phyloP scores from a whole-genome alignment of 2,329 filamentous ascomycete genomes.

The Pyrenochaeta sp. region DNA sequence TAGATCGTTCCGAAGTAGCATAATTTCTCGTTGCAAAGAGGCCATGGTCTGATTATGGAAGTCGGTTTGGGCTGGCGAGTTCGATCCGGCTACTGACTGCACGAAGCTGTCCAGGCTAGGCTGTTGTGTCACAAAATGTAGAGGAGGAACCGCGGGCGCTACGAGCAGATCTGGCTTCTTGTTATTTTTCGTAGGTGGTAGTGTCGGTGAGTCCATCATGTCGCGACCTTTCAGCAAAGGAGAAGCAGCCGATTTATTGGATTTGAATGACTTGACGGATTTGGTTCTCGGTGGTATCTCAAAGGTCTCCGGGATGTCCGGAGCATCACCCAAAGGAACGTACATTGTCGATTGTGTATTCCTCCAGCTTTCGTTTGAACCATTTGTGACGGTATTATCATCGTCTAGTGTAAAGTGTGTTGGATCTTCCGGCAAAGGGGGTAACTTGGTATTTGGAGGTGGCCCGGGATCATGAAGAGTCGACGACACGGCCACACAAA shows the following conservation, averaged over 20 bases:
- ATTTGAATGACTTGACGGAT: slow-evolving; percentile 54
- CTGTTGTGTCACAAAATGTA: slow-evolving; percentile 30
- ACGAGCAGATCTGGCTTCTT: slow-evolving; percentile 33
- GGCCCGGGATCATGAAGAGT: slow-evolving; percentile 57
- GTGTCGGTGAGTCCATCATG: slow-evolving; percentile 68
- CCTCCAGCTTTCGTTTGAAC: slow-evolving; percentile 58
- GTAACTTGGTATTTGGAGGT: slow-evolving; percentile 56
- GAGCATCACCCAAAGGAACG: slow-evolving; percentile 30
- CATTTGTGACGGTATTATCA: slow-evolving; percentile 41
- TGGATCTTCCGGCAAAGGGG: slow-evolving; percentile 49
- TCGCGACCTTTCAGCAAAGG: slow-evolving; percentile 54
- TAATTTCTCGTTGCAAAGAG: slow-evolving; percentile 74
- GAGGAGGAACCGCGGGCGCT: slow-evolving; percentile 27
- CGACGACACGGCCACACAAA: slow-evolving; percentile 62
- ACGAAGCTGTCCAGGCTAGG: slow-evolving; percentile 47
- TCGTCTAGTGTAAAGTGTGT: slow-evolving; percentile 47
- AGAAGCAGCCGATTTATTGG: slow-evolving; percentile 55
- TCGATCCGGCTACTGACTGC: slow-evolving; percentile 33
- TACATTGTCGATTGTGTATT: slow-evolving; percentile 63
- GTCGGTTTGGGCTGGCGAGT: slow-evolving; percentile 37
- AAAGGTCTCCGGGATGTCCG: slow-evolving; percentile 29
- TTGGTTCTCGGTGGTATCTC: slow-evolving; percentile 32
- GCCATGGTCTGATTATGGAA: slow-evolving; percentile 49
- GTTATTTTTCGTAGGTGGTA: slow-evolving; percentile 58
- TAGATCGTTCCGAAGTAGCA: slow-evolving; percentile 79